Evolutionary conservation across 2,329 filamentous ascomycete genomes (phyloP), one percentile per base, ranked within the genome.

Genomic region (Cercospora beticola): DNA sequence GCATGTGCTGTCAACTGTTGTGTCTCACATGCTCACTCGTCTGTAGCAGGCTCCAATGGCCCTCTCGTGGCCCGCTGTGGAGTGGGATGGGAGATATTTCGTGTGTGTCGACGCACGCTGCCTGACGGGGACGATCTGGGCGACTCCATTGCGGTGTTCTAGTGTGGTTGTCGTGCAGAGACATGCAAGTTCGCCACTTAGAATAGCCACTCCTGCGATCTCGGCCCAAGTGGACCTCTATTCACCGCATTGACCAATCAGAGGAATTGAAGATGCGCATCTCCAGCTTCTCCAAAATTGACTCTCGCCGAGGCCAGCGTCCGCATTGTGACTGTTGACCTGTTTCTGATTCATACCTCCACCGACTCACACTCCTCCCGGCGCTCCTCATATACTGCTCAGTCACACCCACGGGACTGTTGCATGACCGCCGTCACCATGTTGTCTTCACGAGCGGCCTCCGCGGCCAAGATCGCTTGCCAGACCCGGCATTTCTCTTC

Each of bases 61-160:
- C 92, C 92, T 79, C 89, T 92, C 4, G 92, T 95, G 56, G 90
- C 86, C 52, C 90, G 88, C 62, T 90, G 84, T 8, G 90, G 86
- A 56, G 89, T 49, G 1, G 75, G 75, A 64, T 76, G 74, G 2
- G 76, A 78, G 14, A 76, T 74, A 52, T 78, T 78, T 8, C 76
- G 68, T 16, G 67, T 72, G 60, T 76, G 75, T 6, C 77, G 73
- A n/a, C 75, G 74, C 9, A 72, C 69, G 30, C 75, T 77, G 43
- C 72, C 73, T 1, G 72, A 66, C 9, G 75, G 73, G 5, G 76
- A 59, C 56, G 56, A 76, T n/a, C 66, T 66, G 2, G 75, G 67
- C 9, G 73, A 70, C 8, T 73, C 71, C 75, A 76, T 77, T n/a
- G 21, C 57, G 63, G 40, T 26, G 46, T 26, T 33, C 33, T 46